A percentile compares a stretch with the other conserved stretches of the same genome.
Conservation (phyloP, 2,329 filamentous ascomycete genomes). For the Fusarium sublunatum region DNA sequence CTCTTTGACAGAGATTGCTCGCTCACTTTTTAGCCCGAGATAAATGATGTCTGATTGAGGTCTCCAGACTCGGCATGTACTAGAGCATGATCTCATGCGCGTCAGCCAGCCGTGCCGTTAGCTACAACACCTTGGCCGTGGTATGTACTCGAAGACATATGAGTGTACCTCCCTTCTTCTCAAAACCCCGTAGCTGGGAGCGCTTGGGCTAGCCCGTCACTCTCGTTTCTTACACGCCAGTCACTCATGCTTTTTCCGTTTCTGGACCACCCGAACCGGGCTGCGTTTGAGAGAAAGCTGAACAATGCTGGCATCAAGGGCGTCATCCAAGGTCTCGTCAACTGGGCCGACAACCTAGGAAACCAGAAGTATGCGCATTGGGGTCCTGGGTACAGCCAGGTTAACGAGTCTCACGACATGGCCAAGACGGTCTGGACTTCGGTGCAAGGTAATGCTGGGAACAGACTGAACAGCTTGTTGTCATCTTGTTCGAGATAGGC, state of each 20-base stretch:
- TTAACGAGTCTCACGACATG: not conserved
- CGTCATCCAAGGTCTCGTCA: not conserved
- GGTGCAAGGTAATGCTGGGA: not conserved
- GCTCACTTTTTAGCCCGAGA: not conserved
- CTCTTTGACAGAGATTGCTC: constrained; percentile 3
- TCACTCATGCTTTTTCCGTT: too few relatives aligned
- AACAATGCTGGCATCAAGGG: not conserved
- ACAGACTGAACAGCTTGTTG: not conserved
- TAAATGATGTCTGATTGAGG: not conserved
- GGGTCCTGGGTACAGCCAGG: not conserved
- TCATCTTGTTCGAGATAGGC: not conserved
- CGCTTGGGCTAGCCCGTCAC: not conserved
- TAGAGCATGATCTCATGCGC: not conserved
- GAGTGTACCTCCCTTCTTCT: not conserved
- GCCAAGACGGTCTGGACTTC: not conserved
- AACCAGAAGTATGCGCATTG: not conserved
- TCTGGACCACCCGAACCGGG: not conserved
- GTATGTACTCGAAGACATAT: not conserved
- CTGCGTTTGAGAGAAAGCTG: not conserved
- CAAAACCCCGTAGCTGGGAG: constrained; percentile 1
- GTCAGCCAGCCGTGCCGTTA: not conserved
- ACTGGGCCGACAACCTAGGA: constrained; percentile 1
- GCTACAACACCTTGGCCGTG: not conserved
- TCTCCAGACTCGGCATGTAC: not conserved
- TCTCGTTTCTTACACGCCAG: not conserved